Percentiles rank a stretch among this genome's conserved stretches.
These are phyloP conservation scores for Leccinum barrowsii DNA, from an alignment of 768 basidiomycete species.

Conservation along the genomic window DNA sequence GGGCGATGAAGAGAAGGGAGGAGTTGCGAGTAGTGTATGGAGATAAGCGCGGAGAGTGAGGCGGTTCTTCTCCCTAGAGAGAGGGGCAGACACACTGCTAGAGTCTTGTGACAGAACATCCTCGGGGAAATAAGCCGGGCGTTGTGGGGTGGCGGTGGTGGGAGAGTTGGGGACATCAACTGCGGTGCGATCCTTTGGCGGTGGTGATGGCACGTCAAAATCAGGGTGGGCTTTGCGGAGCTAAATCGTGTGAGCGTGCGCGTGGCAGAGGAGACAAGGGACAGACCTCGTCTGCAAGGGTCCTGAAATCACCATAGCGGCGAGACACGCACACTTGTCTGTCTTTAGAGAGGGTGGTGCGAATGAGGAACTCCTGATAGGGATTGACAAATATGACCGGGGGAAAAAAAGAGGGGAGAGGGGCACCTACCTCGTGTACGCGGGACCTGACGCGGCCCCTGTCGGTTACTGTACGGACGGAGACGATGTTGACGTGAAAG, in stretches of 20 bases:
- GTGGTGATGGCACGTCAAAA: constrained; percentile 76
- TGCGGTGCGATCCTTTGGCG: constrained; percentile 81
- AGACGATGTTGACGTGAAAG: constrained; percentile 91
- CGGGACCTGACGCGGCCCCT: constrained; percentile 84
- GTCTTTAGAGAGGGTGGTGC: constrained; percentile 70
- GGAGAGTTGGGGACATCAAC: constrained; percentile 44
- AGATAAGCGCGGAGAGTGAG: constrained; percentile 92
- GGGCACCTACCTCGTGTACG: constrained; percentile 74
- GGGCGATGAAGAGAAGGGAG: constrained; percentile 76
- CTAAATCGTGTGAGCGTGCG: constrained; percentile 38
- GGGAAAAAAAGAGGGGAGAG: neutral
- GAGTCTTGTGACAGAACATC: constrained; percentile 62
- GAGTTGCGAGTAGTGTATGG: constrained; percentile 69
- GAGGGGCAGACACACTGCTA: constrained; percentile 37
- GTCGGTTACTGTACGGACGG: constrained; percentile 78
- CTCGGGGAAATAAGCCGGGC: neutral
- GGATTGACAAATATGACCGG: constrained; percentile 1
- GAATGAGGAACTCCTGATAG: constrained; percentile 87
- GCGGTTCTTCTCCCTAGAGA: constrained; percentile 91
- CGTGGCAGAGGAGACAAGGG: neutral
- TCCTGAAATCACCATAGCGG: constrained; percentile 92
- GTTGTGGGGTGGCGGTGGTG: constrained; percentile 1
- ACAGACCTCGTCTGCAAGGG: constrained; percentile 77
- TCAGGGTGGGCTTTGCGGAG: constrained; percentile 85
- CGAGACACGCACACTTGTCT: constrained; percentile 86